Percentiles rank a stretch among this genome's conserved stretches.
Evolutionary conservation across 345 rosid species (phyloP).

Genomic region (Ailanthus altissimus): DNA sequence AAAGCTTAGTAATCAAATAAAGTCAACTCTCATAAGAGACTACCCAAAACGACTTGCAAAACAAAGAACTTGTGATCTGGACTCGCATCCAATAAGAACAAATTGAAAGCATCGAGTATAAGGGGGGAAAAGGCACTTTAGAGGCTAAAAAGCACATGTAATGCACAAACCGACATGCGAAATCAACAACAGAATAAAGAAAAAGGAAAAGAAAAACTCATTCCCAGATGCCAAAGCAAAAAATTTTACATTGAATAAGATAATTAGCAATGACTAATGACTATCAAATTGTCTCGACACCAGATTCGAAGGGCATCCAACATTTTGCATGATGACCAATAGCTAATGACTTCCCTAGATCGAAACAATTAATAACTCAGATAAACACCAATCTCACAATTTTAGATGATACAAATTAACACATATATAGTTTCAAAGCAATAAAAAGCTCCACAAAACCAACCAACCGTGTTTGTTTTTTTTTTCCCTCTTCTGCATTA

Average conservation of each 20-base stretch:
- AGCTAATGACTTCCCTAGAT: background rate
- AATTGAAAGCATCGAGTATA: background rate
- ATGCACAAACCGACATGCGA: background rate
- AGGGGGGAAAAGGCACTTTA: slow-evolving; percentile 11
- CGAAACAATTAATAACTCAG: background rate
- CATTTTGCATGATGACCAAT: background rate
- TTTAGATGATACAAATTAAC: background rate
- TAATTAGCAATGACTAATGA: background rate
- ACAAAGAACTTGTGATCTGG: background rate
- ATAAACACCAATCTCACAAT: background rate
- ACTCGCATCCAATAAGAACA: background rate
- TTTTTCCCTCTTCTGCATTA: background rate
- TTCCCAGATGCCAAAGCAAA: background rate
- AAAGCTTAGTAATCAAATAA: slow-evolving; percentile 3
- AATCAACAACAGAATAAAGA: background rate
- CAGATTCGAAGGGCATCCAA: slow-evolving; percentile 6
- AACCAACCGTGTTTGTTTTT: background rate
- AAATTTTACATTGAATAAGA: background rate
- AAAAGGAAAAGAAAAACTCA: background rate
- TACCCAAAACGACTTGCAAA: background rate
- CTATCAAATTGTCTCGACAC: background rate
- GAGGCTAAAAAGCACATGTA: background rate
- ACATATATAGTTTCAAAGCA: background rate
- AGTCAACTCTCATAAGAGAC: background rate
- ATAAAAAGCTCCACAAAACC: background rate